phyloP scores from a whole-genome alignment of 305 asterid species.

The Solanum hybrid region DNA sequence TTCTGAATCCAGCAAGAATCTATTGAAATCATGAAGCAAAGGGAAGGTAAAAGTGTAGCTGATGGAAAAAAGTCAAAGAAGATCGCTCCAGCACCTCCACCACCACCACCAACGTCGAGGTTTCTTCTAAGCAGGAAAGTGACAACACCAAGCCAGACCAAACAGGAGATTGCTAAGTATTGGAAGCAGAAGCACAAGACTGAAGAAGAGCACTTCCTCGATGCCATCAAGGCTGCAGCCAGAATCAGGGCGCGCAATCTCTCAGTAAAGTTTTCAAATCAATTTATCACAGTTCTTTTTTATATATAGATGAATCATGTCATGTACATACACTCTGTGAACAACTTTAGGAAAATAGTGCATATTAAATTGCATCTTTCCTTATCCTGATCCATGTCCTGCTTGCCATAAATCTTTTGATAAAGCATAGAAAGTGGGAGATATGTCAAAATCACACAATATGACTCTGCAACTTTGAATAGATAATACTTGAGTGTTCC shows the following conservation, averaged over 20 bases:
- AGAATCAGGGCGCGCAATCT: constrained; percentile 31
- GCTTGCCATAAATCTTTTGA: background rate
- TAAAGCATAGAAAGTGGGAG: background rate
- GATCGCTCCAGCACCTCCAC: constrained; percentile 5
- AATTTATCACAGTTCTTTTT: background rate
- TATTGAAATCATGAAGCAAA: constrained; percentile 8
- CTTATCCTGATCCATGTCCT: background rate
- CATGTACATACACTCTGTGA: background rate
- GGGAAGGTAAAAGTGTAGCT: background rate
- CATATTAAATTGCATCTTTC: background rate
- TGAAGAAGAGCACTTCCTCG: constrained; percentile 50
- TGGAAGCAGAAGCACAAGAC: constrained; percentile 36
- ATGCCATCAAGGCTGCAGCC: constrained; percentile 56
- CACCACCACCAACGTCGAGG: constrained; percentile 8
- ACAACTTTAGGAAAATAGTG: background rate
- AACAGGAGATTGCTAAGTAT: constrained; percentile 37
- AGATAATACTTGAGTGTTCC: constrained; percentile 2
- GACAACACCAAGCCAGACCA: constrained; percentile 24
- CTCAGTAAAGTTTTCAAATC: constrained; percentile 17
- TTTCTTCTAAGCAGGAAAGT: background rate
- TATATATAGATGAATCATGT: background rate
- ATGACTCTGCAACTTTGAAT: background rate
- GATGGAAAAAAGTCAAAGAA: background rate
- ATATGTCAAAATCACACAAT: background rate
- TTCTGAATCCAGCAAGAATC: background rate